Conservation (phyloP, 2,329 filamentous ascomycete genomes). For the Epichloe coenophiala region DNA sequence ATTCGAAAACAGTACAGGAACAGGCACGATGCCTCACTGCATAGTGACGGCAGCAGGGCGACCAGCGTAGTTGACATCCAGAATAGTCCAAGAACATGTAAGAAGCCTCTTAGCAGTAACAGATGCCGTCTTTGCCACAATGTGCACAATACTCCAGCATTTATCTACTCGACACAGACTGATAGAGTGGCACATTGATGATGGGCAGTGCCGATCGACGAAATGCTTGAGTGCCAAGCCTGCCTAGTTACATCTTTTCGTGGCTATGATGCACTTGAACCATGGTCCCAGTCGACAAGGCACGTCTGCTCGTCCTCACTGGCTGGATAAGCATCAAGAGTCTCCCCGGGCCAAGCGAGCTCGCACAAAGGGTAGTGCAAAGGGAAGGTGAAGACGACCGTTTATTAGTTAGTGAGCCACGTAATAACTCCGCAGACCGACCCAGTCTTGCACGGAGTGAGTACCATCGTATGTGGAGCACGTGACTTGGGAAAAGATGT, state of each 20-base stretch:
- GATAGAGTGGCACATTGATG: background rate
- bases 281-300: background rate
- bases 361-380: background rate
- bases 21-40: background rate
- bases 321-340: background rate
- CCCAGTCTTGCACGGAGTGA: no score
- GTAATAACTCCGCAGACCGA: no score
- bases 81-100: background rate
- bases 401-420: no score
- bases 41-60: background rate
- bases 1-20: background rate
- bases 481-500: no score
- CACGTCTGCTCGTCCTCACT: background rate
- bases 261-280: background rate
- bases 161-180: background rate
- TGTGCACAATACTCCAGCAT: background rate
- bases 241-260: background rate
- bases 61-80: background rate
- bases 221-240: background rate
- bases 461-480: no score
- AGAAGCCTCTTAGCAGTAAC: background rate
- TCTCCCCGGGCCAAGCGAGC: background rate
- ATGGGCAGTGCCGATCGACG: background rate
- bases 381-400: no score
- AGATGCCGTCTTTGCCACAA: background rate